Conservation (phyloP, 176 grass and related monocot species). For the Carex cristatella region DNA sequence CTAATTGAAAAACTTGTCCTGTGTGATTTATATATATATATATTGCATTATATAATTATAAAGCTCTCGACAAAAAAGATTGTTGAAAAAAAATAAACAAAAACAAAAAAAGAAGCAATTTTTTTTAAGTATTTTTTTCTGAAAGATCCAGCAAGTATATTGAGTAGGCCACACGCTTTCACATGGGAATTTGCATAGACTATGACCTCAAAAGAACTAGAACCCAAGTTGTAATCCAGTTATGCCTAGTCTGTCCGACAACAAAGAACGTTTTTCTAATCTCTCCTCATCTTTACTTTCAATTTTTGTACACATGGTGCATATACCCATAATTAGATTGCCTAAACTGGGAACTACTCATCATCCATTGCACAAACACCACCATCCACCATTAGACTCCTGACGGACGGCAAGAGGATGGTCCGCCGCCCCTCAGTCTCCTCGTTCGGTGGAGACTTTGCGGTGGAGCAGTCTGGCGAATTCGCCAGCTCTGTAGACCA, state of each 20-base stretch:
- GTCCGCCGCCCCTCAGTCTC: slow-evolving; percentile 27
- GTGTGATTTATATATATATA: too few species aligned
- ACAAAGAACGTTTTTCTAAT: slow-evolving; percentile 15
- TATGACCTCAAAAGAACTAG: neutral
- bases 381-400: slow-evolving; percentile 6
- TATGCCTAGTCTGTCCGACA: slow-evolving; percentile 23
- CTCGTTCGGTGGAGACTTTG: slow-evolving; percentile 12
- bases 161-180: neutral
- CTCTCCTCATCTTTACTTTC: slow-evolving; percentile 1
- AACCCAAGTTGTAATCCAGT: neutral
- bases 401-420: slow-evolving; percentile 20
- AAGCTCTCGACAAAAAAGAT: neutral
- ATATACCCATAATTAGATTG: slow-evolving; percentile 20
- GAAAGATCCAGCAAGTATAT: neutral
- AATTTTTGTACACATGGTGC: slow-evolving; percentile 17
- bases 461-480: slow-evolving; percentile 11
- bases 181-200: neutral
- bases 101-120: neutral
- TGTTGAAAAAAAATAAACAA: neutral
- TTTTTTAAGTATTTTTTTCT: neutral
- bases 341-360: neutral
- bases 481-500: slow-evolving; percentile 20
- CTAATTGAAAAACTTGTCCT: too few species aligned
- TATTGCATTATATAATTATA: too few species aligned
- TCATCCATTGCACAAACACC: slow-evolving; percentile 7